phyloP scores from a whole-genome alignment of 129 eudicot genomes.

The Escallonia herrerae region DNA sequence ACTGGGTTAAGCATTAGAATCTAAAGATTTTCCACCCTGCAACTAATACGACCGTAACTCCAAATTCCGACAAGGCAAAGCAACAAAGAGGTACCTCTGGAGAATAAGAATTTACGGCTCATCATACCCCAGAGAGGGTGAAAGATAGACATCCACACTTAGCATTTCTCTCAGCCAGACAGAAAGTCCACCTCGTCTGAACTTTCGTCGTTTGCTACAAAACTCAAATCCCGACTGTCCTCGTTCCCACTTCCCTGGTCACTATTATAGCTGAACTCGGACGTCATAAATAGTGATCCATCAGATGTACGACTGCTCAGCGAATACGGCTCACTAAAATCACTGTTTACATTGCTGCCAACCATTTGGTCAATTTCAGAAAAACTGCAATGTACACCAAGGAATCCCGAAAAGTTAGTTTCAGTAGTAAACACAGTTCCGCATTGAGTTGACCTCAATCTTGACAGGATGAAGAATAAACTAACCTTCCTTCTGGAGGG shows the following conservation, averaged over 20 bases:
- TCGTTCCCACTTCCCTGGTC: slow-evolving; percentile 68
- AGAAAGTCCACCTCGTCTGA: slow-evolving; percentile 60
- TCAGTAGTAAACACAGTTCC: not conserved
- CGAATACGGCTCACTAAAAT: slow-evolving; percentile 35
- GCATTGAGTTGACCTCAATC: not conserved
- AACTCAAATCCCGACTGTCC: slow-evolving; percentile 31
- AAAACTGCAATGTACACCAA: slow-evolving; percentile 37
- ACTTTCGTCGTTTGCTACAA: slow-evolving; percentile 43
- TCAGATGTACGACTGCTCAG: slow-evolving; percentile 42
- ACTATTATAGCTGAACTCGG: slow-evolving; percentile 59
- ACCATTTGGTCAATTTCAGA: slow-evolving; percentile 48
- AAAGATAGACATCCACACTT: not conserved
- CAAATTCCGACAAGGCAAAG: too few relatives aligned
- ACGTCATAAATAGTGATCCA: slow-evolving; percentile 30
- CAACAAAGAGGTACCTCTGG: too few relatives aligned
- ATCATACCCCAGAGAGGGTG: too few relatives aligned
- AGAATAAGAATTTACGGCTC: too few relatives aligned
- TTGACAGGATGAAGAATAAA: slow-evolving; percentile 2
- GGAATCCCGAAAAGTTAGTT: not conserved
- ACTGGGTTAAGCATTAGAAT: too few relatives aligned
- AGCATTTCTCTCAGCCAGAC: slow-evolving; percentile 12
- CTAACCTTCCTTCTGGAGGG: slow-evolving; percentile 64
- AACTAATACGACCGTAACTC: too few relatives aligned
- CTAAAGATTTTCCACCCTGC: too few relatives aligned
- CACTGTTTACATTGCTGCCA: slow-evolving; percentile 39